Percentiles rank a stretch among this genome's conserved stretches.
Evolutionary conservation across 805 yeast species (phyloP).

Genomic region (Nakazawaea anatomiae): DNA sequence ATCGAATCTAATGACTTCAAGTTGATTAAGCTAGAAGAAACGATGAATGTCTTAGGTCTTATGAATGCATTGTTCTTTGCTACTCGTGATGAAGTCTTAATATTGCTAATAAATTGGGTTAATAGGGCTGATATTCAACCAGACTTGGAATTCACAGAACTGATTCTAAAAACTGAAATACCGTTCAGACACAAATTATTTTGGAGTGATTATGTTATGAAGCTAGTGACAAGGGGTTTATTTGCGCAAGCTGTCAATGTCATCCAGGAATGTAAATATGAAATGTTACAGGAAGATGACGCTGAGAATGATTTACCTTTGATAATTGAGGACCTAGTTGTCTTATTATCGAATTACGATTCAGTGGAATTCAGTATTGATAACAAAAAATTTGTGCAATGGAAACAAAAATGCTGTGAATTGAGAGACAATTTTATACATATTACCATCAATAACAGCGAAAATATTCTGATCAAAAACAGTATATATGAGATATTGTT

Average conservation of each 20-base stretch:
- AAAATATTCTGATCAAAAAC: slow-evolving; percentile 23
- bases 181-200: slow-evolving; percentile 48
- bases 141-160: slow-evolving; percentile 41
- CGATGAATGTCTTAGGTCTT: slow-evolving; percentile 50
- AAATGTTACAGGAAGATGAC: slow-evolving; percentile 25
- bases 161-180: slow-evolving; percentile 32
- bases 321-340: slow-evolving; percentile 34
- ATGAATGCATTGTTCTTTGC: slow-evolving; percentile 47
- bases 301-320: slow-evolving; percentile 26
- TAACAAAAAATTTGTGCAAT: slow-evolving; percentile 35
- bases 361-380: slow-evolving; percentile 25
- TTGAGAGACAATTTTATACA: slow-evolving; percentile 35
- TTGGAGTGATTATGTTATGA: slow-evolving; percentile 57
- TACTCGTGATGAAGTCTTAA: slow-evolving; percentile 34
- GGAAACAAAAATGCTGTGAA: slow-evolving; percentile 47
- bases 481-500: slow-evolving; percentile 36
- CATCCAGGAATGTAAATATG: slow-evolving; percentile 36
- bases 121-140: slow-evolving; percentile 69
- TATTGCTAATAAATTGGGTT: slow-evolving; percentile 52
- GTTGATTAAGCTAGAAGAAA: slow-evolving; percentile 30
- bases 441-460: slow-evolving; percentile 14
- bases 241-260: slow-evolving; percentile 49
- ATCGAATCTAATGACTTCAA: slow-evolving; percentile 10
- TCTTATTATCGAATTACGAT: slow-evolving; percentile 34
- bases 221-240: slow-evolving; percentile 55